Percentiles rank a stretch among this genome's conserved stretches.
Conservation (phyloP, 768 basidiomycete genomes). For the Inosperma sp. region DNA sequence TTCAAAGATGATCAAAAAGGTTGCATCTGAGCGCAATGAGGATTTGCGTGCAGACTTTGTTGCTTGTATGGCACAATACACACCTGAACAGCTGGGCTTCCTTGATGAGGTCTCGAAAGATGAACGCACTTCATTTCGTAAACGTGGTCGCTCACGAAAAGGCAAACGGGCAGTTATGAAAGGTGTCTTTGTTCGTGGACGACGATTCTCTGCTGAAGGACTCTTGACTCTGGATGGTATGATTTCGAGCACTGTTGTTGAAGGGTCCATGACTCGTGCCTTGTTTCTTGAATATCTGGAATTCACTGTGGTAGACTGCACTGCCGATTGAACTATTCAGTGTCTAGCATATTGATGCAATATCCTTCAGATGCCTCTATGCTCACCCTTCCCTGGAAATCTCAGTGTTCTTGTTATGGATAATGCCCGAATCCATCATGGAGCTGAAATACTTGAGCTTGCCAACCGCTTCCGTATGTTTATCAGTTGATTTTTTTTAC, state of each 20-base stretch:
- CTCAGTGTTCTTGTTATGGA: conserved; percentile 31
- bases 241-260: conserved; percentile 23
- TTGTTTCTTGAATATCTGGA: conserved; percentile 24
- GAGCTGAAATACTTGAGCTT: conserved; percentile 24
- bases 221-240: conserved; percentile 32
- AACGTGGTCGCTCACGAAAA: conserved; percentile 20
- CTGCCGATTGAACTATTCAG: background rate
- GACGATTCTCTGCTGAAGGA: conserved; percentile 23
- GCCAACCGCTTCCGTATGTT: conserved; percentile 12
- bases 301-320: conserved; percentile 22
- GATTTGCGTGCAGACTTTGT: conserved; percentile 23
- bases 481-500: background rate
- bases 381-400: conserved; percentile 22
- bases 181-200: conserved; percentile 29
- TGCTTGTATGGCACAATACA: conserved; percentile 26
- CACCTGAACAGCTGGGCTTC: conserved; percentile 31
- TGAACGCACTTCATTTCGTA: conserved; percentile 20
- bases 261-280: conserved; percentile 26
- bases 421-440: conserved; percentile 31
- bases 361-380: conserved; percentile 17
- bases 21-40: conserved; percentile 30
- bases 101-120: conserved; percentile 34
- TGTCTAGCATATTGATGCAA: background rate
- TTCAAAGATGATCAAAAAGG: conserved; percentile 28
- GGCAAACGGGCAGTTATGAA: conserved; percentile 22